Evolutionary conservation across 225 moss, liverwort and hornwort genomes (phyloP).

Genomic region (Polytrichum formosum): DNA sequence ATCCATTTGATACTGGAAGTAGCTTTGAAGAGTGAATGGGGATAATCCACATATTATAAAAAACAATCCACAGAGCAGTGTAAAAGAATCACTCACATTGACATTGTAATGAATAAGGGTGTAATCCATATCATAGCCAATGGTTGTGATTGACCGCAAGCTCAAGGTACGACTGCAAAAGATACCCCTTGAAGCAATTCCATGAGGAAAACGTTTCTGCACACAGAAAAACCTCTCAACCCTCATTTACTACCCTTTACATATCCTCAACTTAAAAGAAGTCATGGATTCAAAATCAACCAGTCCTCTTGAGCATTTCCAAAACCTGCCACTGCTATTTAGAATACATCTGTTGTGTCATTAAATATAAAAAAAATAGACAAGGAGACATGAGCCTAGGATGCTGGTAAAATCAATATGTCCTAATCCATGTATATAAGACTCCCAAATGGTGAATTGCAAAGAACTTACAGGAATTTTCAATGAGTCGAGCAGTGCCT

Average conservation of each 20-base stretch:
- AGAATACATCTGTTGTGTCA: too few species aligned
- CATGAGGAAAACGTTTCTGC: conserved; percentile 84
- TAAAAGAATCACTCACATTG: conserved; percentile 32
- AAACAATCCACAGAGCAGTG: background rate
- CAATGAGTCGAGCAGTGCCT: conserved; percentile 71
- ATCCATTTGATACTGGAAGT: background rate
- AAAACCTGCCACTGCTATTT: too few species aligned
- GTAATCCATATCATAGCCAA: conserved; percentile 96
- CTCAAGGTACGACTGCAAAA: conserved; percentile 88
- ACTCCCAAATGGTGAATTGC: too few species aligned
- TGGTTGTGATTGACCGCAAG: conserved; percentile 80
- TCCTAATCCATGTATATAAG: too few species aligned
- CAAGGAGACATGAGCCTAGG: too few species aligned
- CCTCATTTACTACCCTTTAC: background rate
- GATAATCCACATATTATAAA: background rate
- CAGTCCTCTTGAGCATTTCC: too few species aligned
- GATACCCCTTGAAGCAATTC: conserved; percentile 77
- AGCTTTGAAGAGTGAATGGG: background rate
- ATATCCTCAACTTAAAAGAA: too few species aligned
- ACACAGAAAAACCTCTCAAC: background rate
- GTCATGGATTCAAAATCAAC: too few species aligned
- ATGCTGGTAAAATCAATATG: too few species aligned
- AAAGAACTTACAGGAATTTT: conserved; percentile 61
- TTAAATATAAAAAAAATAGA: too few species aligned
- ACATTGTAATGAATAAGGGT: conserved; percentile 91